Evolutionary conservation across 768 basidiomycete genomes (phyloP), one percentile per base, ranked within the genome.

Genomic region (Serpula lacrymans): DNA sequence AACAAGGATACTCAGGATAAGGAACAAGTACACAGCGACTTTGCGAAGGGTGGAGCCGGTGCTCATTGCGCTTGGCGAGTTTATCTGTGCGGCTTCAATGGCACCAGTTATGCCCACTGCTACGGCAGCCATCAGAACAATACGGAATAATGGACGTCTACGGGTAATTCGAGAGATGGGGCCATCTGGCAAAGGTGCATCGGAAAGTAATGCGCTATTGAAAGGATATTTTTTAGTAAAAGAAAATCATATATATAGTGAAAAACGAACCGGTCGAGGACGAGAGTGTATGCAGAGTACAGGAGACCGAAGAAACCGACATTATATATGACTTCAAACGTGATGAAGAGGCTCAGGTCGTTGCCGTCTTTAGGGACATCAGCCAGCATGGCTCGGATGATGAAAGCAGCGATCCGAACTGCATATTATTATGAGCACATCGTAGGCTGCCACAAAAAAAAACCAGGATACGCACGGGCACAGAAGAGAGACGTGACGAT

Each of bases 271-370:
- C 62, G 49, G 33, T 66, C 62, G 9, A 62, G 39, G 12, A 60
- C 61, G 8, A 66, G 54, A 14, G 47, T 55, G 40, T 66, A 63
- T 13, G 62, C 54, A 10, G 58, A 64, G 37, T 60, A 65, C 6
- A 65, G 34, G 28, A 65, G 37, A 46, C 57, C 60, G 18, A 61
- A 66, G 57, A 66, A 63, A 30, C 63, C 64, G 13, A 58, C 52
- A 32, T 57, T 63, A 45, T 66, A 67, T 14, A 66, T 23, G 40
- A 64, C 43, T 39, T 56, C 48, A 36, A 53, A 55, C n/a, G 63
- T 46, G 36, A 63, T 45, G 21, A 62, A 35, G 24, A 55, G 22
- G 17, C 48, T 38, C 22, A 53, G 16, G 18, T 58, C 44, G 37
- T 62, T 24, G 5, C 50, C 57, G 2, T 50, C 57, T 5, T 42